These are phyloP conservation scores for Stygiomarasmius scandens DNA, from an alignment of 1,284 basidiomycete species.

Conservation along the genomic window DNA sequence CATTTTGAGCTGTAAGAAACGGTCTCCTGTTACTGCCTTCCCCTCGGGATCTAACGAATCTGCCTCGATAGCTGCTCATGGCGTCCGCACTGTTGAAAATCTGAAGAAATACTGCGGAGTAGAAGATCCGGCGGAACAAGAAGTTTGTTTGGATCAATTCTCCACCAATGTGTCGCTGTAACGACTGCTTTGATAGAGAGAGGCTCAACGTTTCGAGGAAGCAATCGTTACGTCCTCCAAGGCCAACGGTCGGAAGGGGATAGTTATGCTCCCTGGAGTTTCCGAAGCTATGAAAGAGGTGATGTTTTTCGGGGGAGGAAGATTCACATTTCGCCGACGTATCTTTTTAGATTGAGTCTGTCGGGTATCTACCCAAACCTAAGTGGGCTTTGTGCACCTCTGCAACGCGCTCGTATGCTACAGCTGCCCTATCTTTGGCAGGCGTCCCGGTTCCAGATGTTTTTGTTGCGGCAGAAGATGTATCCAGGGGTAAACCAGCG, in stretches of 20 bases:
- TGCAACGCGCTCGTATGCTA: conserved; percentile 62
- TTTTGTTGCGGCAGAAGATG: conserved; percentile 81
- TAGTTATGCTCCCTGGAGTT: conserved; percentile 67
- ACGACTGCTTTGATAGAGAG: conserved; percentile 40
- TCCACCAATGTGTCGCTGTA: background rate
- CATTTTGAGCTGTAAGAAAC: conserved; percentile 63
- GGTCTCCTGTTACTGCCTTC: too few species aligned
- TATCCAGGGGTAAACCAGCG: conserved; percentile 79
- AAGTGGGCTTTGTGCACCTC: conserved; percentile 73
- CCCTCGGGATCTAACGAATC: conserved; percentile 4
- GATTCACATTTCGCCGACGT: background rate
- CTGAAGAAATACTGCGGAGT: conserved; percentile 72
- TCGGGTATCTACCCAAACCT: conserved; percentile 50
- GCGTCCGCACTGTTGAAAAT: conserved; percentile 81
- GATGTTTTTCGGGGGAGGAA: conserved; percentile 9
- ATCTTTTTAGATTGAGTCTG: conserved; percentile 43
- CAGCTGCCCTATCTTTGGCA: conserved; percentile 53
- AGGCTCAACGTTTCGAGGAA: conserved; percentile 68
- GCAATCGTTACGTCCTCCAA: conserved; percentile 63
- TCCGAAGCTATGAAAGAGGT: conserved; percentile 55
- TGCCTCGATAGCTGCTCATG: conserved; percentile 66
- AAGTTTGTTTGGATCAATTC: conserved; percentile 44
- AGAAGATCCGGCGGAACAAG: conserved; percentile 65
- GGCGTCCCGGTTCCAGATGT: conserved; percentile 61
- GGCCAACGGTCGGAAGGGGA: conserved; percentile 56